Conservation (phyloP, 768 basidiomycete genomes). For the Suillus plorans region DNA sequence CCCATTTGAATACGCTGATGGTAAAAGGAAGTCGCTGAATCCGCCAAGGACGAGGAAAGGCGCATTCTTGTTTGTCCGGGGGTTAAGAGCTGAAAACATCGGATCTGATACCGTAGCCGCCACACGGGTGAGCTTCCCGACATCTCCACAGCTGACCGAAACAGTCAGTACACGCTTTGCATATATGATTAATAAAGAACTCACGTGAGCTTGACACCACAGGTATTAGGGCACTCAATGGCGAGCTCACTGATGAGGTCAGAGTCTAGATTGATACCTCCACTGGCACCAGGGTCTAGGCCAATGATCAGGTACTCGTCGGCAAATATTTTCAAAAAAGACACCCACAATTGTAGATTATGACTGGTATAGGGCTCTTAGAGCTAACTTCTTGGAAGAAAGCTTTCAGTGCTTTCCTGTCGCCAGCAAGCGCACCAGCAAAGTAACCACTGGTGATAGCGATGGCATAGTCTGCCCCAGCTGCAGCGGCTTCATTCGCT, state of each 20-base stretch:
- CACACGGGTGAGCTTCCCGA: slow-evolving; percentile 88
- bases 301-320: neutral
- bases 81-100: slow-evolving; percentile 55
- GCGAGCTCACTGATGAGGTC: slow-evolving; percentile 84
- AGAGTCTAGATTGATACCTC: slow-evolving; percentile 90
- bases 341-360: slow-evolving; percentile 81
- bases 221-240: slow-evolving; percentile 69
- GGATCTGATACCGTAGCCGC: slow-evolving; percentile 61
- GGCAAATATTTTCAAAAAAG: slow-evolving; percentile 8
- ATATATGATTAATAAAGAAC: slow-evolving; percentile 26
- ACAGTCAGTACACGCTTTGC: slow-evolving; percentile 9
- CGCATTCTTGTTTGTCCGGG: slow-evolving; percentile 63
- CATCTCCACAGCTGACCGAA: slow-evolving; percentile 73
- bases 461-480: slow-evolving; percentile 86
- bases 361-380: slow-evolving; percentile 82
- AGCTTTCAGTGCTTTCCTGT: slow-evolving; percentile 69
- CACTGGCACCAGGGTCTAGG: slow-evolving; percentile 83
- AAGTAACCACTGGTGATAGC: slow-evolving; percentile 89
- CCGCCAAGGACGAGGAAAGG: slow-evolving; percentile 88
- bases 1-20: slow-evolving; percentile 68
- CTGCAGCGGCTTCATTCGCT: slow-evolving; percentile 71
- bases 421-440: slow-evolving; percentile 65
- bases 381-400: slow-evolving; percentile 77
- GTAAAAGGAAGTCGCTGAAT: slow-evolving; percentile 79
- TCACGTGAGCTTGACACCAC: slow-evolving; percentile 88